phyloP scores from a whole-genome alignment of 257 asterid species.

The Anisodus tanguticus region DNA sequence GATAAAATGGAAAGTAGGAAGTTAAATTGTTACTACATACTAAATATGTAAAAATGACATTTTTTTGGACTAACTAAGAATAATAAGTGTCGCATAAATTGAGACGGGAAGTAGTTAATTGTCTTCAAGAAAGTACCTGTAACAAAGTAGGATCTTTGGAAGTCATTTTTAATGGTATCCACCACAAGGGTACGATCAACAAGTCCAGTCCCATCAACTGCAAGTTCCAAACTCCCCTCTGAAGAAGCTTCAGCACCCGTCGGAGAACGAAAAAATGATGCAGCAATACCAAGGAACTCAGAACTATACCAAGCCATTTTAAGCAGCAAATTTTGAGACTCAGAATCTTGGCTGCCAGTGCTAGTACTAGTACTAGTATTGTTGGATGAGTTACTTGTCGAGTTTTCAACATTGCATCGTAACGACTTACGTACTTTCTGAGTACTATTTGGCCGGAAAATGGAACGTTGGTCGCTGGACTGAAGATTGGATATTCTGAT shows the following conservation, averaged over 20 bases:
- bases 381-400: conserved; percentile 37
- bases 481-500: conserved; percentile 34
- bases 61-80: too few relatives aligned
- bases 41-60: too few relatives aligned
- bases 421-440: conserved; percentile 28
- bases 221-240: conserved; percentile 44
- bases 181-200: conserved; percentile 63
- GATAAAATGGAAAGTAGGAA: too few relatives aligned
- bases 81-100: too few relatives aligned
- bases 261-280: conserved; percentile 74
- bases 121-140: conserved; percentile 53
- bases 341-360: conserved; percentile 31
- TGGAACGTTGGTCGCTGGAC: conserved; percentile 27
- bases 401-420: conserved; percentile 50
- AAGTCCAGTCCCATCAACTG: conserved; percentile 57
- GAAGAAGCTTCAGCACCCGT: conserved; percentile 35
- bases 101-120: neutral
- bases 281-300: conserved; percentile 85
- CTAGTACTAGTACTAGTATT: conserved; percentile 10
- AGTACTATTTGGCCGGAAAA: conserved; percentile 29
- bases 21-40: too few relatives aligned
- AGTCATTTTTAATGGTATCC: conserved; percentile 71
- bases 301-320: conserved; percentile 90
- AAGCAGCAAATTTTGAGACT: conserved; percentile 69
- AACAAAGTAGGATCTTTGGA: conserved; percentile 79